Percentiles rank a stretch among this genome's conserved stretches.
These are phyloP conservation scores for Pyrus bretschneideri DNA, from an alignment of 306 rosid genomes.

Conservation along the genomic window DNA sequence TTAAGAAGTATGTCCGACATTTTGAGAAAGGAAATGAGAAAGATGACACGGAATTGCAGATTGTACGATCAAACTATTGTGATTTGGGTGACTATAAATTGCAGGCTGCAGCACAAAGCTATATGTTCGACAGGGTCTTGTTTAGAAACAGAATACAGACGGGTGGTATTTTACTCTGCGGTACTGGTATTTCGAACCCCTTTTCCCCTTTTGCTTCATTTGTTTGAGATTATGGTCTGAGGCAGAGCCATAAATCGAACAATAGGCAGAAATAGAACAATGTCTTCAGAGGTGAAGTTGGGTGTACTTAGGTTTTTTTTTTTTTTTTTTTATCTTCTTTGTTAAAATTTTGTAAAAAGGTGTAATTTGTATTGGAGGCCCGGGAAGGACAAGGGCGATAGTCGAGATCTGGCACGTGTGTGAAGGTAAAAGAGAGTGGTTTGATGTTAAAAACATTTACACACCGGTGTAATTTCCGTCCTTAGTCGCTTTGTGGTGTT, in stretches of 20 bases:
- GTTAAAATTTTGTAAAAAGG: neutral
- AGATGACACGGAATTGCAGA: conserved; percentile 21
- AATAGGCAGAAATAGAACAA: too few species aligned
- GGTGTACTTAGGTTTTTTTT: neutral
- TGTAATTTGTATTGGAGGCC: neutral
- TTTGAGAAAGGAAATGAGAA: conserved; percentile 44
- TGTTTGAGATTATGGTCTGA: neutral
- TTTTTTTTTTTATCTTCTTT: neutral
- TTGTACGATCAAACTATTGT: conserved; percentile 27
- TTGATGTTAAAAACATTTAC: neutral
- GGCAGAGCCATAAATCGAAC: neutral
- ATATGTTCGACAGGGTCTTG: conserved; percentile 42
- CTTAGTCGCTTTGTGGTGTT: neutral
- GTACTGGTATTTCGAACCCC: conserved; percentile 27
- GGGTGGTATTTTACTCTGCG: conserved; percentile 54
- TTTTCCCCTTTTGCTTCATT: conserved; percentile 29
- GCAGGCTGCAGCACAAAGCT: conserved; percentile 42
- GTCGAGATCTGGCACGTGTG: neutral
- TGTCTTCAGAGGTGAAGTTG: neutral
- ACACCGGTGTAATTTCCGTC: neutral
- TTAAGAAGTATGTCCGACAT: conserved; percentile 54
- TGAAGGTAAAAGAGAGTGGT: neutral
- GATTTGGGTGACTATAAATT: conserved; percentile 31
- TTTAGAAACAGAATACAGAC: conserved; percentile 55
- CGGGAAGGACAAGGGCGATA: neutral